A percentile compares a stretch with the other conserved stretches of the same genome.
Evolutionary conservation across 305 asterid genomes (phyloP).

Genomic region (Solanum chacoense): DNA sequence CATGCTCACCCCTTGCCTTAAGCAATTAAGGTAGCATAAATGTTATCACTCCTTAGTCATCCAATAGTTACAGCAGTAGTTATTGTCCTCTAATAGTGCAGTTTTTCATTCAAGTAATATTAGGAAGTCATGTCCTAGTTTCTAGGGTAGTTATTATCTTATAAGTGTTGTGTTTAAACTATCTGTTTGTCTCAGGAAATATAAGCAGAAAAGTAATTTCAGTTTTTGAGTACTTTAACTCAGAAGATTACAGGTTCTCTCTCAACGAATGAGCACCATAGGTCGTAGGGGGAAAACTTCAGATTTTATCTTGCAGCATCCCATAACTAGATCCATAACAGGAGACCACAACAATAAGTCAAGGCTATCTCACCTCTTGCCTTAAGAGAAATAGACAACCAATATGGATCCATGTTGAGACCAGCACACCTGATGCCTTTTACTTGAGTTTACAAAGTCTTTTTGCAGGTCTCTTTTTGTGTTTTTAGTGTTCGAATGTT

Average conservation of each 20-base stretch:
- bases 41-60: background rate
- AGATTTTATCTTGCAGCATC: no score
- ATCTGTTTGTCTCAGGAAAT: no score
- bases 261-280: background rate
- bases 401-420: background rate
- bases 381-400: background rate
- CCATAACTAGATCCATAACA: no score
- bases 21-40: background rate
- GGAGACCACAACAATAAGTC: background rate
- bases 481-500: background rate
- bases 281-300: no score
- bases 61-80: background rate
- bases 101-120: background rate
- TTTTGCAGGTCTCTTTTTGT: background rate
- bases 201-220: no score
- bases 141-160: background rate
- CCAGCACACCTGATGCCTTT: background rate
- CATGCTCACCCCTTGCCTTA: background rate
- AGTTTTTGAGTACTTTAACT: no score
- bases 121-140: background rate
- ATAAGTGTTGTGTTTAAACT: background rate
- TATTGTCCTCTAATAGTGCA: background rate
- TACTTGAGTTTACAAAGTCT: background rate
- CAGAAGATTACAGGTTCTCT: background rate
- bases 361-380: background rate